phyloP scores from a whole-genome alignment of 805 yeast species.

The Lipomyces spencermartinsiae region DNA sequence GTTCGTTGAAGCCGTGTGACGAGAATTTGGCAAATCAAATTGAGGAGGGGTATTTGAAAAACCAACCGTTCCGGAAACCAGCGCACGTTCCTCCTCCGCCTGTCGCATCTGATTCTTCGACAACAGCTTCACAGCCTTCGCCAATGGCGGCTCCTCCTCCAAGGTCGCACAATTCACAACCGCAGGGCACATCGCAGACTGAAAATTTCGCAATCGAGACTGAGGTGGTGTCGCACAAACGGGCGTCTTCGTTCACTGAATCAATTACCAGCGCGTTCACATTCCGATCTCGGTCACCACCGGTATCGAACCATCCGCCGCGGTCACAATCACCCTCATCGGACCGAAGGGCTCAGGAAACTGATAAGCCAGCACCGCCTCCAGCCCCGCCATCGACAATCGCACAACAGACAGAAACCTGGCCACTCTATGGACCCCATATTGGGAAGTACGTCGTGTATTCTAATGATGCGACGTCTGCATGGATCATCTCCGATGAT shows the following conservation, averaged over 20 bases:
- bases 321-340: conserved; percentile 11
- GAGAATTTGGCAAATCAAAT: conserved; percentile 59
- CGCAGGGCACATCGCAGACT: not conserved
- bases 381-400: not conserved
- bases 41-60: conserved; percentile 59
- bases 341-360: conserved; percentile 12
- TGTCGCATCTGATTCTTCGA: not conserved
- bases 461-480: conserved; percentile 37
- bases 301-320: not conserved
- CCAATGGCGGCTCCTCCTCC: not conserved
- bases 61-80: conserved; percentile 48
- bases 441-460: conserved; percentile 41
- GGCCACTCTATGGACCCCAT: conserved; percentile 40
- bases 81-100: not conserved
- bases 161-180: not conserved
- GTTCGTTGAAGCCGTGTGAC: conserved; percentile 55
- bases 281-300: conserved; percentile 24
- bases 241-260: conserved; percentile 32
- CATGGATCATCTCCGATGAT: conserved; percentile 41
- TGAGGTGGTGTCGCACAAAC: not conserved
- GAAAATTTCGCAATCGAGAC: not conserved
- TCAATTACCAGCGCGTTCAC: conserved; percentile 32
- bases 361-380: not conserved
- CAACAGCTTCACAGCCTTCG: not conserved
- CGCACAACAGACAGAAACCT: conserved; percentile 22